Conservation (phyloP, 1,139 yeast genomes). For the Schwanniomyces etchellsii region DNA sequence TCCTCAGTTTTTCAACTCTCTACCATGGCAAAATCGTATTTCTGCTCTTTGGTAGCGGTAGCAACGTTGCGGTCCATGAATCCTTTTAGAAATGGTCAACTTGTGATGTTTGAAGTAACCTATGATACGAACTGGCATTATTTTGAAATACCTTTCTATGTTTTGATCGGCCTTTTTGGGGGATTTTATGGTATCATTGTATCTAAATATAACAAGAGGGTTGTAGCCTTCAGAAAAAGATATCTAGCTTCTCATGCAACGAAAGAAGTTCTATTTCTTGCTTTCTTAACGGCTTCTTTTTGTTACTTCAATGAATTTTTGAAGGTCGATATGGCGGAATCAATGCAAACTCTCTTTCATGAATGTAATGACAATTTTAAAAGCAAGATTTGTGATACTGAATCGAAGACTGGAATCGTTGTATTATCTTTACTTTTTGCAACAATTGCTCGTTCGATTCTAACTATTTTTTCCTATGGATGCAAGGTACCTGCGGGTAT, state of each 20-base stretch:
- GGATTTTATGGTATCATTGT: slow-evolving; percentile 85
- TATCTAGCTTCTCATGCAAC: slow-evolving; percentile 56
- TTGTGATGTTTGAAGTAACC: slow-evolving; percentile 83
- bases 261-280: slow-evolving; percentile 64
- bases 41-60: slow-evolving; percentile 86
- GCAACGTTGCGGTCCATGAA: slow-evolving; percentile 69
- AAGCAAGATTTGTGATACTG: slow-evolving; percentile 45
- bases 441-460: slow-evolving; percentile 59
- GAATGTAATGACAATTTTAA: slow-evolving; percentile 58
- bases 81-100: slow-evolving; percentile 92
- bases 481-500: slow-evolving; percentile 94
- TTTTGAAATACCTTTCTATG: slow-evolving; percentile 77
- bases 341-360: slow-evolving; percentile 84
- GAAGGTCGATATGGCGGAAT: slow-evolving; percentile 87
- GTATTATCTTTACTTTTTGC: slow-evolving; percentile 61
- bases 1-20: slow-evolving; percentile 65
- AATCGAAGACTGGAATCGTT: slow-evolving; percentile 25
- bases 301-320: slow-evolving; percentile 83
- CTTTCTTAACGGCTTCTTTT: slow-evolving; percentile 66
- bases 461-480: slow-evolving; percentile 85
- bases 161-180: slow-evolving; percentile 81
- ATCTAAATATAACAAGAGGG: slow-evolving; percentile 72
- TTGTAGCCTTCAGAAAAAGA: slow-evolving; percentile 72
- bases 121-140: slow-evolving; percentile 85
- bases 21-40: slow-evolving; percentile 88